Base-by-base conservation (phyloP, 177 flowering plant species). In the Vitis hybrid region DNA sequence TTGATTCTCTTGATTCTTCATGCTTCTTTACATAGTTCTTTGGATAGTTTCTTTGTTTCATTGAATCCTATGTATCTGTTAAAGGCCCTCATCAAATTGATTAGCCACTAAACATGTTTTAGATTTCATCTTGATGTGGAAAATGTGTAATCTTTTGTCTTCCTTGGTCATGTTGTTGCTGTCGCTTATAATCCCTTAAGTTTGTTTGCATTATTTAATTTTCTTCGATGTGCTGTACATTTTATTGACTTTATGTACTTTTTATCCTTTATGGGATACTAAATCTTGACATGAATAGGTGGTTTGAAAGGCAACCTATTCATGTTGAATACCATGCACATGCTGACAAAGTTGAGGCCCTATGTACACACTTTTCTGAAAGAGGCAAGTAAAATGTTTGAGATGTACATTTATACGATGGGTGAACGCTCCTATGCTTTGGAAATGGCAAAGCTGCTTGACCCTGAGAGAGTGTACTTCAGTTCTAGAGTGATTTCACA, bases 401-500 rank as follows among this genome's bases (percentile, higher is more conserved):
- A 94, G 76, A 85, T 94, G 92, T 88, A 86, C 64, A 79, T 94
- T 45, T 90, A 90, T 73, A 92, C 98, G 1, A 92, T 92, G 97
- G 97, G 89, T 48, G 93, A 89, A 22, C 82, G 89, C 5, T 56
- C 81, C 0, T 94, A 94, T 78, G 98, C 98, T 3, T 31, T 80
- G 56, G 88, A 87, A 78, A 93, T 93, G 88, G 95, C 94, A 57
- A 83, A 77, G 62, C 75, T 92, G 19, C 90, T 94, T 52, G 98
- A 94, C 62, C 98, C 98, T 10, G 73, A 62, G 55, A 66, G 64
- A 48, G 78, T 79, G n/a, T 90, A 91, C 79, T 93, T 93, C 68
- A 31, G 66, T 70, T 77, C 77, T 13, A 84, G 80, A 75, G 88
- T 94, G 14, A 89, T 92, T 72, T 88, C 97, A 33, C 86, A 89